Evolutionary conservation across 1,284 basidiomycete genomes (phyloP), one percentile per base, ranked within the genome.

Genomic region (Omphalotus olearius): DNA sequence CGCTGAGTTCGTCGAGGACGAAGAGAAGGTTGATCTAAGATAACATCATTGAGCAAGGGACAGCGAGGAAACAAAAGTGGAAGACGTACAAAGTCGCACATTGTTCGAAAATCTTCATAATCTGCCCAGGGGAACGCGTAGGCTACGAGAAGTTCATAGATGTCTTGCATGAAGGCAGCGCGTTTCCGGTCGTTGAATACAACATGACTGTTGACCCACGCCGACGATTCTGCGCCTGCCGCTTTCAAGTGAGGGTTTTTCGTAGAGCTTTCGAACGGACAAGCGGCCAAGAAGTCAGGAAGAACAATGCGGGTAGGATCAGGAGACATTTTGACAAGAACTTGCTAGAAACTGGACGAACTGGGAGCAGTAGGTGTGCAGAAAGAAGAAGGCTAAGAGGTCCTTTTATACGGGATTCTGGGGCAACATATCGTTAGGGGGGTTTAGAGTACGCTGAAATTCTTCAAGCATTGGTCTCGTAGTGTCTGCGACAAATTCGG

Each of bases 1-100:
- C 83, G 60, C 80, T 85, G 55, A 85, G 72, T 64, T 86, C 84
- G 62, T 88, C 85, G 50, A 85, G 71, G 40, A 83, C 80, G 64
- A 85, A 86, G 17, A 87, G 73, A 17, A 82, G 68, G 57, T 85
- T 83, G 57, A 54, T 20, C 73, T 52, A 16, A 25, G 36, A 16
- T 9, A 16, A 6, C n/a, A 47, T 20, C 11, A 37, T 26, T 45
- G 23, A 13, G 9, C 26, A 23, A 20, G 33, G 16, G n/a, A n/a
- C n/a, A n/a, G 44, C 9, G 6, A 20, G 14, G 6, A 9, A 42
- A 16, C 40, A n/a, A 6, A 33, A 14, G 9, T 30, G 30, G 17
- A 23, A n/a, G 20, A 52, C 53, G n/a, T 53, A 76, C 72, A 57
- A 83, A 82, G 65, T 86, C 83, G 58, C 80, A 83, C 39, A 72